Evolutionary conservation across 1,284 basidiomycete species (phyloP).

Genomic region (Irpex lacteus): DNA sequence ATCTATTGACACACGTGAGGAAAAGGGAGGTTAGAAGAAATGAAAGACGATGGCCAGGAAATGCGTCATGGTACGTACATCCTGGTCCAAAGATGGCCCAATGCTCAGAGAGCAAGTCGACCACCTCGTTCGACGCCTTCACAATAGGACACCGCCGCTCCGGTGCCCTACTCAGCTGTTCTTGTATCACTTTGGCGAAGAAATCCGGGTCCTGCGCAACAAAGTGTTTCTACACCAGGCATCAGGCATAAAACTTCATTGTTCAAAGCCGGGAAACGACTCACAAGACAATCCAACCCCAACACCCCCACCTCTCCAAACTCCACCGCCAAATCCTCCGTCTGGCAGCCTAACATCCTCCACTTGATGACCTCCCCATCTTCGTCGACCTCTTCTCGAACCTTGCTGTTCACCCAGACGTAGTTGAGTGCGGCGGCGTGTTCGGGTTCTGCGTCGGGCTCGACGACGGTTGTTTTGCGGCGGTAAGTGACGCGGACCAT

Average conservation of each 20-base stretch:
- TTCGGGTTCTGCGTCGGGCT: slow-evolving; percentile 58
- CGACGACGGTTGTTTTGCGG: slow-evolving; percentile 76
- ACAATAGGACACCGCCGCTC: slow-evolving; percentile 86
- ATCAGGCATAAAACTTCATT: neutral
- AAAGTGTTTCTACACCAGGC: slow-evolving; percentile 32
- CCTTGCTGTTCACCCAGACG: slow-evolving; percentile 68
- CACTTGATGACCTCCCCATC: slow-evolving; percentile 61
- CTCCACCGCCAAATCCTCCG: slow-evolving; percentile 78
- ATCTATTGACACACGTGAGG: slow-evolving; percentile 34
- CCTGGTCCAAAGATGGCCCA: slow-evolving; percentile 81
- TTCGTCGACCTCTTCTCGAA: slow-evolving; percentile 50
- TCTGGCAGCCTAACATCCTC: slow-evolving; percentile 77
- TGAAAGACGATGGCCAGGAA: neutral
- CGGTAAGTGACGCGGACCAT: slow-evolving; percentile 80
- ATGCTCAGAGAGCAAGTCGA: slow-evolving; percentile 85
- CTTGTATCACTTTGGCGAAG: slow-evolving; percentile 83
- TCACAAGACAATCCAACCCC: slow-evolving; percentile 82
- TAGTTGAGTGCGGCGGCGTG: slow-evolving; percentile 66
- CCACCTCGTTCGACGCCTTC: slow-evolving; percentile 83
- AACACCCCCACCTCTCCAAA: slow-evolving; percentile 84
- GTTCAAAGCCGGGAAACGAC: slow-evolving; percentile 21
- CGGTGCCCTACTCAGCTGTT: slow-evolving; percentile 78
- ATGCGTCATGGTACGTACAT: neutral
- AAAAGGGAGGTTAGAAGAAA: neutral
- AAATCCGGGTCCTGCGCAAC: slow-evolving; percentile 61